Evolutionary conservation across 805 yeast species (phyloP).

Genomic region (Starmera amethionina): DNA sequence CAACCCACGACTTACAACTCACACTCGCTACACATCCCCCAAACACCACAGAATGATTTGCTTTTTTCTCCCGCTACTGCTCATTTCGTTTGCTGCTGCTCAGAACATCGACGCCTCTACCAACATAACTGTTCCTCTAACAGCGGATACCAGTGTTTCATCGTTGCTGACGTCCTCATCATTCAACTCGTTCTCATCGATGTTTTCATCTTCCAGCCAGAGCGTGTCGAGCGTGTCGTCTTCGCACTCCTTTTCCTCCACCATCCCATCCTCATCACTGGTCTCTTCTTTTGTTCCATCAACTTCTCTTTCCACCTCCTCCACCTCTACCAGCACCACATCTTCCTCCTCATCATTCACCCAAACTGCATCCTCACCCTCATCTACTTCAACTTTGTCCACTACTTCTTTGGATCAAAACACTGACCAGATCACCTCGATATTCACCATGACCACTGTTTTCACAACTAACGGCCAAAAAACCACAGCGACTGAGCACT

Average conservation of each 20-base stretch:
- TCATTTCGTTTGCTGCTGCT: conserved; percentile 1
- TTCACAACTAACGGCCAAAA: conserved; percentile 20
- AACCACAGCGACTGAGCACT: conserved; percentile 19
- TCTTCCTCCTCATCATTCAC: conserved; percentile 6
- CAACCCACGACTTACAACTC: too few relatives aligned
- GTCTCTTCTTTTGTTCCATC: conserved; percentile 5
- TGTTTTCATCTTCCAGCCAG: conserved; percentile 4
- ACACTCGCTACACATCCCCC: too few relatives aligned
- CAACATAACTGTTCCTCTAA: conserved; percentile 1
- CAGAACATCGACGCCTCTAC: not conserved
- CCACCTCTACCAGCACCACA: conserved; percentile 1
- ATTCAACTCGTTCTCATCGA: conserved; percentile 1
- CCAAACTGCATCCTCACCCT: conserved; percentile 5
- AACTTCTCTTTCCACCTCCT: conserved; percentile 4
- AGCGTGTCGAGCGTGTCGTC: not conserved
- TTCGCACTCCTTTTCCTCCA: conserved; percentile 3
- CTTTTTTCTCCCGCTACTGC: not conserved
- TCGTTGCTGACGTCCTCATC: conserved; percentile 2
- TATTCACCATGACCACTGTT: conserved; percentile 23
- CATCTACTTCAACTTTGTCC: conserved; percentile 2
- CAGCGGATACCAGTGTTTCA: conserved; percentile 1
- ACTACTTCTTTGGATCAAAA: not conserved
- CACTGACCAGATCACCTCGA: conserved; percentile 14
- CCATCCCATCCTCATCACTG: conserved; percentile 7
- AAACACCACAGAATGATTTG: too few relatives aligned